Evolutionary conservation across 164 flowering plant species (phyloP).

Genomic region (Umbellularia californica): DNA sequence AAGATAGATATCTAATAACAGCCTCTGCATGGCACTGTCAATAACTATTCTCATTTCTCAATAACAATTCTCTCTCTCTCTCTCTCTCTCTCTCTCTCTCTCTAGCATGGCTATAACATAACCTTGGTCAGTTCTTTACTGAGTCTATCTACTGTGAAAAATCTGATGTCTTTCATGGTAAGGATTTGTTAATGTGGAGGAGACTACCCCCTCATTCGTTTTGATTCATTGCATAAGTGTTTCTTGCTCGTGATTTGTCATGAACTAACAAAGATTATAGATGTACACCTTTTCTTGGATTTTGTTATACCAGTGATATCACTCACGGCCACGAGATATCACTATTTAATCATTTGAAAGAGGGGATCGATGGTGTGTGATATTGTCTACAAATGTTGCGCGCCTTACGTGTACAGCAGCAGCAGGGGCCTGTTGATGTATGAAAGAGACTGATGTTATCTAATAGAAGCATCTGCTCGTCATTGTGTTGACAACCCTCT

Average conservation of each 20-base stretch:
- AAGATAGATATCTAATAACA: constrained; percentile 53
- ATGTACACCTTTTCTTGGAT: background rate
- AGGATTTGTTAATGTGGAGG: background rate
- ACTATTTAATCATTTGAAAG: background rate
- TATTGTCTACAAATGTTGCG: background rate
- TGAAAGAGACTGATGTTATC: too few species aligned
- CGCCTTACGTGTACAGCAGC: background rate
- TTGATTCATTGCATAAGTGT: background rate
- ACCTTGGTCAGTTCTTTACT: background rate
- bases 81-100: too few species aligned
- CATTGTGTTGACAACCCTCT: too few species aligned
- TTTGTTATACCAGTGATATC: background rate
- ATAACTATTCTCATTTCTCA: background rate
- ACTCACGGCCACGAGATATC: background rate
- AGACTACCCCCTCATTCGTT: background rate
- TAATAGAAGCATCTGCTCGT: too few species aligned
- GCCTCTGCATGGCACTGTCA: constrained; percentile 59
- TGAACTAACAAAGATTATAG: background rate
- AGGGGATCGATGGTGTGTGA: background rate
- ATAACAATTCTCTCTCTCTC: background rate
- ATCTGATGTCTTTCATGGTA: background rate
- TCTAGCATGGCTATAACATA: background rate
- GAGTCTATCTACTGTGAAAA: background rate
- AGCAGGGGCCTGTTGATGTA: too few species aligned
- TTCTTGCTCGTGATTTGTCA: background rate